Conservation (phyloP, 2,329 filamentous ascomycete species). For the Alternaria infectoria region DNA sequence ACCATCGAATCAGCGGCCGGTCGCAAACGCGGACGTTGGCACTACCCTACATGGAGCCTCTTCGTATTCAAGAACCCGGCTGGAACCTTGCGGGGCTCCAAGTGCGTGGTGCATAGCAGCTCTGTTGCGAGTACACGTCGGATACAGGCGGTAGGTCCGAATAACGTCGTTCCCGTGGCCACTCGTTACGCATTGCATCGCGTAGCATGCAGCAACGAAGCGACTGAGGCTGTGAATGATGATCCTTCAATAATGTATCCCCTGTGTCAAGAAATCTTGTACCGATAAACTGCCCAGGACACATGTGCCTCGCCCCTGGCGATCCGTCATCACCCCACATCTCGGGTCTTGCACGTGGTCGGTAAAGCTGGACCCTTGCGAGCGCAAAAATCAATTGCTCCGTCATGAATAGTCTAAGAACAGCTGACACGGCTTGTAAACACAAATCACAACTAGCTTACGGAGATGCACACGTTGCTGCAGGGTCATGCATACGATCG, state of each 20-base stretch:
- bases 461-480: background rate
- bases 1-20: conserved; percentile 6
- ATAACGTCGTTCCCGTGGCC: background rate
- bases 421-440: background rate
- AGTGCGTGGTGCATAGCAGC: background rate
- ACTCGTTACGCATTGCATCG: background rate
- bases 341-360: conserved; percentile 7
- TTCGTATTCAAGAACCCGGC: background rate
- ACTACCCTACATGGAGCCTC: conserved; percentile 7
- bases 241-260: conserved; percentile 1
- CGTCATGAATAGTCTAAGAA: conserved; percentile 11
- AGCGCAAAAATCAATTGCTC: conserved; percentile 15
- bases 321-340: conserved; percentile 13
- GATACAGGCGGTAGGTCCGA: background rate
- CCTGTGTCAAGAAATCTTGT: background rate
- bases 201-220: conserved; percentile 7
- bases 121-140: background rate
- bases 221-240: conserved; percentile 27
- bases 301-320: conserved; percentile 8
- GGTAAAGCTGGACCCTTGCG: conserved; percentile 2
- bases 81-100: conserved; percentile 3
- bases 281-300: background rate
- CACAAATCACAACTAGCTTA: conserved; percentile 3
- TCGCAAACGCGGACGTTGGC: background rate
- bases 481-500: conserved; percentile 4